Conservation (phyloP, 139 green algal genomes). For the Chlorella ohadii region DNA sequence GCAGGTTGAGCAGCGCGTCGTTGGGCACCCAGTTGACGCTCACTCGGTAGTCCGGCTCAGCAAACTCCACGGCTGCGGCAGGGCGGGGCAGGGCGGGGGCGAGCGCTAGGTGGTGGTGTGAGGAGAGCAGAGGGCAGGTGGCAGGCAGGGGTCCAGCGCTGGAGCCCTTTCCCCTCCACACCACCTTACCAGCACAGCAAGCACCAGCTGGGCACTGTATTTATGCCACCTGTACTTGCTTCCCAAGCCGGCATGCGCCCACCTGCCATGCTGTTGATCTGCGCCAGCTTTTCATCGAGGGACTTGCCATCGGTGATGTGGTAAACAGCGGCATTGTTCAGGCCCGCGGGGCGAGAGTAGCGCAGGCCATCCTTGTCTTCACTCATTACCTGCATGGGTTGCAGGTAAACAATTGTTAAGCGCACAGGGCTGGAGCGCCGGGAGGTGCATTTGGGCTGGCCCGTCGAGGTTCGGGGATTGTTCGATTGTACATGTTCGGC, state of each 20-base stretch:
- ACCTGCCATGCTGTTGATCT: slow-evolving; percentile 25
- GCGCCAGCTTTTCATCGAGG: slow-evolving; percentile 35
- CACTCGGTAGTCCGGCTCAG: slow-evolving; percentile 46
- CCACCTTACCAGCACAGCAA: no score
- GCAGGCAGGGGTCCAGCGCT: background rate
- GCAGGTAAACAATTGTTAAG: no score
- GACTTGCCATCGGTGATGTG: slow-evolving; percentile 41
- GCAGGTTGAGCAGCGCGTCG: slow-evolving; percentile 24
- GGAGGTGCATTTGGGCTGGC: no score
- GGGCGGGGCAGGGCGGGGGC: background rate
- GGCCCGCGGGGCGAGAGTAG: background rate
- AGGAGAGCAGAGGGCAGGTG: background rate
- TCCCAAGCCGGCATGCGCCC: no score
- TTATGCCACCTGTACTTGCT: no score
- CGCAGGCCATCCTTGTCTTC: background rate
- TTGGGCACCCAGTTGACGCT: slow-evolving; percentile 25
- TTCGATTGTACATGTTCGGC: no score
- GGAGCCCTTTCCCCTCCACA: no score
- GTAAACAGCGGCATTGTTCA: background rate
- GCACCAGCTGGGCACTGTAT: no score
- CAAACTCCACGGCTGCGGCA: slow-evolving; percentile 36
- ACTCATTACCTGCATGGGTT: no score
- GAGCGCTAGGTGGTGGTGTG: background rate
- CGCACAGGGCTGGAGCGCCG: no score
- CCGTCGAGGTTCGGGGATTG: no score